Evolutionary conservation across 306 rosid species (phyloP).

Genomic region (Vigna radiata): DNA sequence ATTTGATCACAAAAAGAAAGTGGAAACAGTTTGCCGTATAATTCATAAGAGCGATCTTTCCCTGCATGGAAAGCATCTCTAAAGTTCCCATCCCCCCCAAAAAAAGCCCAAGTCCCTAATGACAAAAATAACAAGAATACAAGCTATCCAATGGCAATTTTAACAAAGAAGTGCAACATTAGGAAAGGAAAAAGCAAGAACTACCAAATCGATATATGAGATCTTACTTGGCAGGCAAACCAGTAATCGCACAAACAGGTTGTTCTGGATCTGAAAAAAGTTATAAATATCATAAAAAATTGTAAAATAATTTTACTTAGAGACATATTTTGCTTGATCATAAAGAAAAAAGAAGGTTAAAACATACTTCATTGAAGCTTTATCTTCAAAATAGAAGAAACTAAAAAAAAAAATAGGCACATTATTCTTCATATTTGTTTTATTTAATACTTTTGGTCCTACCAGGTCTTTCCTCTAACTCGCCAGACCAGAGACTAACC

Average conservation of each 20-base stretch:
- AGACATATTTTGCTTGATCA: conserved; percentile 20
- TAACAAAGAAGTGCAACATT: not conserved
- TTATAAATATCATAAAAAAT: conserved; percentile 15
- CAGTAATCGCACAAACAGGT: conserved; percentile 80
- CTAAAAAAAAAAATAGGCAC: conserved; percentile 12
- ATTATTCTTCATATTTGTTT: conserved; percentile 1
- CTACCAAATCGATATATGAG: conserved; percentile 41
- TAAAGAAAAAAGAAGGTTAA: conserved; percentile 32
- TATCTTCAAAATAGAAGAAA: not conserved
- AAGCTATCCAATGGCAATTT: conserved; percentile 8
- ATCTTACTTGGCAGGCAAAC: conserved; percentile 96
- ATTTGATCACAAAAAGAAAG: not conserved
- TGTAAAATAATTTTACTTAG: conserved; percentile 6
- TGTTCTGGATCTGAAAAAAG: conserved; percentile 80
- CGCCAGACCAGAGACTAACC: too few species aligned
- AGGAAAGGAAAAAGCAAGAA: conserved; percentile 15
- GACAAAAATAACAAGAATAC: conserved; percentile 22
- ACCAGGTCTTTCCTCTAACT: too few species aligned
- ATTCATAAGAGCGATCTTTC: not conserved
- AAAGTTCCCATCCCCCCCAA: not conserved
- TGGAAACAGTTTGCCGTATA: not conserved
- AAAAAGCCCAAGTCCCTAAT: not conserved
- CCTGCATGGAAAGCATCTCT: not conserved
- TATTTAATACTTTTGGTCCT: not conserved
- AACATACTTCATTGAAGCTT: not conserved